Base-by-base conservation (phyloP, 176 grass and related monocot species). In the Lolium rigidum region DNA sequence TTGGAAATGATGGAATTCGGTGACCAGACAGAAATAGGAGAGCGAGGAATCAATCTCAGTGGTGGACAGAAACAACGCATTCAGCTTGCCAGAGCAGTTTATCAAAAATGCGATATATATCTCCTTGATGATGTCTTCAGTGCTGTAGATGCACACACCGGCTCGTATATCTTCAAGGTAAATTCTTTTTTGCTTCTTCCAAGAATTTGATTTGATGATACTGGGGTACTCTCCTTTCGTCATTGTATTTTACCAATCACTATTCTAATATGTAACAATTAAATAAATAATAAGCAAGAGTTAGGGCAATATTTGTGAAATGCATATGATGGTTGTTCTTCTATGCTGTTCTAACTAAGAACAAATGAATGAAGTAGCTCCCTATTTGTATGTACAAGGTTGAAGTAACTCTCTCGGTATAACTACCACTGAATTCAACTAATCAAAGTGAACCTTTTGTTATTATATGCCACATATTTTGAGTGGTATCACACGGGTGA, bases 51-150 rank as follows among this genome's bases (percentile, higher is more conserved):
- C 82, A 94, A 94, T 84, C 92, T 94, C 59, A 94, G 92, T 38
- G 92, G 92, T 38, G 92, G 92, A 6, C 92, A 94, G 59, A 94
- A 94, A 82, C 92, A 94, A 12, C 89, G 90, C 28, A 92, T 94
- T 28, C 92, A 94, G 85, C 92, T 94, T 2, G 92, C 92, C 35
- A 74, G 92, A 78, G 92, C 92, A 70, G 89, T 92, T 72, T 94
- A 94, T 61, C 92, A 94, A 72, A 86, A 94, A 20, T 86, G 63
- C 5, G 90, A 94, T 55, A 83, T 94, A 78, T 94, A 94, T 84
- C 92, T 94, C 47, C 92, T 94, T 24, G 92, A 94, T 66, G 92
- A 94, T 82, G 78, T 94, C 78, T 94, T 94, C 24, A 94, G 92
- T 59, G 92, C 92, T 55, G 89, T 94, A 54, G 92, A 94, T 90